These are phyloP conservation scores for Begonia loranthoides DNA, from an alignment of 306 rosid genomes.

Conservation along the genomic window DNA sequence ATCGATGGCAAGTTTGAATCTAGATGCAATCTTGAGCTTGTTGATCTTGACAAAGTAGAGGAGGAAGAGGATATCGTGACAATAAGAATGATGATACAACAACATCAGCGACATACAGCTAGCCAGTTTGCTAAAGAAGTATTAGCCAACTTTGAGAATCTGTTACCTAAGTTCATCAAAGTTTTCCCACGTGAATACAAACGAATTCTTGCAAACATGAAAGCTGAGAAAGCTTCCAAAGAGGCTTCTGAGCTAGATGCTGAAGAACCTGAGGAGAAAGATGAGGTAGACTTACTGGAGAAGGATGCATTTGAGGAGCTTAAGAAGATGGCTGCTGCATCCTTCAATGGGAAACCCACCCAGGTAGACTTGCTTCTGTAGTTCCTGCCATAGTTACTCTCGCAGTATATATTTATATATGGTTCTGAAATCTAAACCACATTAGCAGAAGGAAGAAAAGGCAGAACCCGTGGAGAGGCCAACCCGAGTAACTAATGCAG, in stretches of 20 bases:
- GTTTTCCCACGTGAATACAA: conserved; percentile 89
- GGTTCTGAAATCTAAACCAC: no score
- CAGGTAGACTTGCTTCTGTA: conserved; percentile 19
- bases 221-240: conserved; percentile 38
- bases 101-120: conserved; percentile 89
- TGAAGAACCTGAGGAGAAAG: conserved; percentile 28
- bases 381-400: no score
- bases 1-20: conserved; percentile 50
- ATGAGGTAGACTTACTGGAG: conserved; percentile 35
- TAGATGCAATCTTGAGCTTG: conserved; percentile 83
- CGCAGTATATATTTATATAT: no score
- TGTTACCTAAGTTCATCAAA: conserved; percentile 77
- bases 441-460: conserved; percentile 19
- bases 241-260: conserved; percentile 22
- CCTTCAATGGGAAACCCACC: conserved; percentile 46
- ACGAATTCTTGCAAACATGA: conserved; percentile 56
- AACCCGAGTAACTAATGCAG: conserved; percentile 47
- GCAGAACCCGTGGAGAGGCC: conserved; percentile 52
- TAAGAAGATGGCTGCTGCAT: conserved; percentile 61
- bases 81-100: conserved; percentile 84
- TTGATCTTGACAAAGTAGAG: conserved; percentile 79
- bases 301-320: conserved; percentile 96
- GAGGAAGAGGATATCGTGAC: conserved; percentile 67
- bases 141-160: conserved; percentile 52
- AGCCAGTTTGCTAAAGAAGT: conserved; percentile 76